phyloP scores from a whole-genome alignment of 345 rosid genomes.

The Gossypium ekmanianum region DNA sequence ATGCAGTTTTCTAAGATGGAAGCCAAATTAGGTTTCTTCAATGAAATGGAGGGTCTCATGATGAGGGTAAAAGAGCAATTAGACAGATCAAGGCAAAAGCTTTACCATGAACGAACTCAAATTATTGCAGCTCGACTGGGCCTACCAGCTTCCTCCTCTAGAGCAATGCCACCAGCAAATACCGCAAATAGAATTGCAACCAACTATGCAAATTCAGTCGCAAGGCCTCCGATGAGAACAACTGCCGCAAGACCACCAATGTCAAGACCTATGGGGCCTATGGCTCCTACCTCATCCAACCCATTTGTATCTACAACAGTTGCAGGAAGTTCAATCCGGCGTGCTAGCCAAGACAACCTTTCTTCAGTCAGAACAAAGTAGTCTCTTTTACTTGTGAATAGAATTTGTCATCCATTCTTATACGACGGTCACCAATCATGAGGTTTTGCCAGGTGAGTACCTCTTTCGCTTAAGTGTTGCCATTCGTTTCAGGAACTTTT shows the following conservation, averaged over 20 bases:
- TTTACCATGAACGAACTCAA: slow-evolving; percentile 85
- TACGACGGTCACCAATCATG: not conserved
- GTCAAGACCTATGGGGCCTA: slow-evolving; percentile 51
- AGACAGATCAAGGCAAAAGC: slow-evolving; percentile 81
- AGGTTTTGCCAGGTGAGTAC: not conserved
- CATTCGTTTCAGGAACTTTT: not conserved
- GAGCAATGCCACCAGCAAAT: slow-evolving; percentile 46
- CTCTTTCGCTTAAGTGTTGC: not conserved
- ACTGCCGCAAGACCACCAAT: slow-evolving; percentile 63
- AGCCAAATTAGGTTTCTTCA: slow-evolving; percentile 67
- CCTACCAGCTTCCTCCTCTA: slow-evolving; percentile 54
- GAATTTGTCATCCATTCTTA: slow-evolving; percentile 2
- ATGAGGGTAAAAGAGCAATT: slow-evolving; percentile 76
- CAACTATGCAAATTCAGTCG: slow-evolving; percentile 52
- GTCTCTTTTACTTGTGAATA: slow-evolving; percentile 13
- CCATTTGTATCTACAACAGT: slow-evolving; percentile 42
- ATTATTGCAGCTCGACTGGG: slow-evolving; percentile 90
- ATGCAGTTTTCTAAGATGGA: slow-evolving; percentile 86
- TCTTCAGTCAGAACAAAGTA: slow-evolving; percentile 32
- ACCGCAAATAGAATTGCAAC: slow-evolving; percentile 70
- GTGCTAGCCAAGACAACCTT: slow-evolving; percentile 39
- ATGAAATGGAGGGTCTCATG: slow-evolving; percentile 66
- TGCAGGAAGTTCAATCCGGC: slow-evolving; percentile 49
- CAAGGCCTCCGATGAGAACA: slow-evolving; percentile 66
- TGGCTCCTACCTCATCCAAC: slow-evolving; percentile 40